A percentile compares a stretch with the other conserved stretches of the same genome.
phyloP scores from a whole-genome alignment of 2,329 filamentous ascomycete genomes.

The Zasmidium angulare region DNA sequence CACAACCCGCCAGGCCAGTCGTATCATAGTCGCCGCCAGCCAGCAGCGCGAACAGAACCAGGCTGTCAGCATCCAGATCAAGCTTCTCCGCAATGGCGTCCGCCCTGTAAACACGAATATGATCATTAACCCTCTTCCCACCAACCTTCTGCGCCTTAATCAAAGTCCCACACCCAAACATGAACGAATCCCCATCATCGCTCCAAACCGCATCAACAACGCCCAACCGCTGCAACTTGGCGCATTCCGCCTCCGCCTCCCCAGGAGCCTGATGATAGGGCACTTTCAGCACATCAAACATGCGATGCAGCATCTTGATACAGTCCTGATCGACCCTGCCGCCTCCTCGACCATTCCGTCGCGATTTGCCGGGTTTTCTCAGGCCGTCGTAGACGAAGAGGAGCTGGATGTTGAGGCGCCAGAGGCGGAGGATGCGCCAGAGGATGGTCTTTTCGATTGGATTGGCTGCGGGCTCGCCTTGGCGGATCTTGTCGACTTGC shows the following conservation, averaged over 20 bases:
- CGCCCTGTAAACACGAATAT: slow-evolving; percentile 36
- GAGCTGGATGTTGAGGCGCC: slow-evolving; percentile 52
- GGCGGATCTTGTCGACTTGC: slow-evolving; percentile 36
- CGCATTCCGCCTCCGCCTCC: slow-evolving; percentile 51
- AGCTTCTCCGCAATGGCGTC: slow-evolving; percentile 29
- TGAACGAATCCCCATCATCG: slow-evolving; percentile 48
- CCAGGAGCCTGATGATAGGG: slow-evolving; percentile 47
- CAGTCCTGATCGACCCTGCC: slow-evolving; percentile 36
- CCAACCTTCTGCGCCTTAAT: slow-evolving; percentile 37
- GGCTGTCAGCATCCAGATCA: slow-evolving; percentile 36
- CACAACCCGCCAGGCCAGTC: slow-evolving; percentile 40
- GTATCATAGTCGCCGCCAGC: slow-evolving; percentile 44
- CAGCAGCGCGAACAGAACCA: slow-evolving; percentile 44
- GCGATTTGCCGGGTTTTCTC: slow-evolving; percentile 34
- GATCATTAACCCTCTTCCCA: slow-evolving; percentile 37
- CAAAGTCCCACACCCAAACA: slow-evolving; percentile 49
- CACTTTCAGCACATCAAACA: slow-evolving; percentile 41
- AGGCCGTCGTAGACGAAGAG: slow-evolving; percentile 58
- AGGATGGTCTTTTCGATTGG: slow-evolving; percentile 45
- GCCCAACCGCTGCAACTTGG: slow-evolving; percentile 42
- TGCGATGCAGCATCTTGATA: slow-evolving; percentile 36
- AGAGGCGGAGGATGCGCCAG: slow-evolving; percentile 45
- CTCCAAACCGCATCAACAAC: slow-evolving; percentile 52
- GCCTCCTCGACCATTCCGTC: slow-evolving; percentile 24
- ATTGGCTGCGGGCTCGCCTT: slow-evolving; percentile 39